Base-by-base conservation (phyloP, 192 early-diverging fungal genomes). In the Jimgerdemannia lactiflua region DNA sequence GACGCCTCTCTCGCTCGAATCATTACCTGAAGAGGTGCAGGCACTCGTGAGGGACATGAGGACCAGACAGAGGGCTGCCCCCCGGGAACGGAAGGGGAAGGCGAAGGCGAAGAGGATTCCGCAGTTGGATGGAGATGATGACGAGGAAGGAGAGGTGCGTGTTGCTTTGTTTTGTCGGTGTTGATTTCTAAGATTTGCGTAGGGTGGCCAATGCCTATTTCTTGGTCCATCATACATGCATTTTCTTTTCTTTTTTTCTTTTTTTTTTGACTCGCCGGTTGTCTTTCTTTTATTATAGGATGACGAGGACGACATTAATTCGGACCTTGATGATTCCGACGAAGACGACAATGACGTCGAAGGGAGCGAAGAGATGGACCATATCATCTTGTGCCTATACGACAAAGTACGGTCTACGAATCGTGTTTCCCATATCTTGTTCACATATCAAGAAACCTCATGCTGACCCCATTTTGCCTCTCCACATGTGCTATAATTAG, bases 381-480 rank as follows among this genome's bases (percentile, higher is more conserved):
- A 94, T 74, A 91, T 94, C 73, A 88, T 89, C 64, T 67, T 93
- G 65, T 93, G 92, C 80, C 86, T 92, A 76, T 92, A 93, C 79
- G 92, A 92, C 64, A 93, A 93, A 78, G 86, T 82, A 79, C 8
- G 29, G 29, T 29, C 29, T 42, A 68, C 29, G 29, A 29, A 29
- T 29, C 29, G 64, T 39, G 39, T 29, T 29, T 29, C 29, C 29
- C 29, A 29, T 29, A 29, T 29, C 29, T 29, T 29, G 29, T 29
- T 29, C 29, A 29, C 29, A 29, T 29, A 29, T 29, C 29, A 29
- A 29, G 29, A 29, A 0, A 29, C 29, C 29, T 29, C 29, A 29
- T 29, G 29, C 29, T 29, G 29, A 29, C 29, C 29, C 29, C 29
- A 29, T 29, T 29, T 29, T 29, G 29, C 29, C 29, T 29, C 29